These are phyloP conservation scores for Nitzschia inconspicua DNA, from an alignment of 108 stramenopile genomes.

Conservation along the genomic window DNA sequence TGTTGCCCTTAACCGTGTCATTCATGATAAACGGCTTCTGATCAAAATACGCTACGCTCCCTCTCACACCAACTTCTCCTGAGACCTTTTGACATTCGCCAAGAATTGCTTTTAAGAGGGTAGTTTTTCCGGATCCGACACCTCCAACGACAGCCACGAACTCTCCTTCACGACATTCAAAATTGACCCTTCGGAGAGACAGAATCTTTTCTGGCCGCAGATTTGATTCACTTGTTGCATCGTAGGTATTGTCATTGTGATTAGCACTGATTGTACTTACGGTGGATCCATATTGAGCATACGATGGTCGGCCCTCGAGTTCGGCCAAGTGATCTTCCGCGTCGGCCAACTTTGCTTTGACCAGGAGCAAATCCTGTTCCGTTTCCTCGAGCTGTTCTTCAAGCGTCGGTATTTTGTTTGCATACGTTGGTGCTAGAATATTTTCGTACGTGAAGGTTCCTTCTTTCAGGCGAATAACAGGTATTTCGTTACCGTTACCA, in stretches of 20 bases:
- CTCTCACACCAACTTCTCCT: slow-evolving; percentile 50
- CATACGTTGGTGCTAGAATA: slow-evolving; percentile 1
- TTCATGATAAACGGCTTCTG: slow-evolving; percentile 93
- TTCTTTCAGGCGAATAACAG: slow-evolving; percentile 18
- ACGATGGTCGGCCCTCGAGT: not conserved
- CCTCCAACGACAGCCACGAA: slow-evolving; percentile 85
- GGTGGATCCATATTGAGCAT: slow-evolving; percentile 8
- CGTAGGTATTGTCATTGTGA: not conserved
- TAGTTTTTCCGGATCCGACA: slow-evolving; percentile 86
- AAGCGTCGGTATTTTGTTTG: slow-evolving; percentile 14
- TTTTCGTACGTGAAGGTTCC: slow-evolving; percentile 31
- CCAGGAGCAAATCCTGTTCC: slow-evolving; percentile 43
- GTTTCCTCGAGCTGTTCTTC: slow-evolving; percentile 50
- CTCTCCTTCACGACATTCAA: slow-evolving; percentile 57
- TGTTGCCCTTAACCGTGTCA: slow-evolving; percentile 61
- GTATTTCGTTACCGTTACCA: not conserved
- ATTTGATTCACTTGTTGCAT: not conserved
- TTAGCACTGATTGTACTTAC: not conserved
- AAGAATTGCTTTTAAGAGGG: slow-evolving; percentile 73
- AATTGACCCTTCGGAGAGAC: slow-evolving; percentile 46
- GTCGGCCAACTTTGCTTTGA: slow-evolving; percentile 60
- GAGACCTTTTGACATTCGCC: slow-evolving; percentile 66
- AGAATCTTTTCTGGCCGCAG: slow-evolving; percentile 28
- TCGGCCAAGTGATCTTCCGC: slow-evolving; percentile 47
- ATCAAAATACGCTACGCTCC: slow-evolving; percentile 46